A percentile compares a stretch with the other conserved stretches of the same genome.
Conservation (phyloP, 257 asterid genomes). For the Phtheirospermum japonicum region DNA sequence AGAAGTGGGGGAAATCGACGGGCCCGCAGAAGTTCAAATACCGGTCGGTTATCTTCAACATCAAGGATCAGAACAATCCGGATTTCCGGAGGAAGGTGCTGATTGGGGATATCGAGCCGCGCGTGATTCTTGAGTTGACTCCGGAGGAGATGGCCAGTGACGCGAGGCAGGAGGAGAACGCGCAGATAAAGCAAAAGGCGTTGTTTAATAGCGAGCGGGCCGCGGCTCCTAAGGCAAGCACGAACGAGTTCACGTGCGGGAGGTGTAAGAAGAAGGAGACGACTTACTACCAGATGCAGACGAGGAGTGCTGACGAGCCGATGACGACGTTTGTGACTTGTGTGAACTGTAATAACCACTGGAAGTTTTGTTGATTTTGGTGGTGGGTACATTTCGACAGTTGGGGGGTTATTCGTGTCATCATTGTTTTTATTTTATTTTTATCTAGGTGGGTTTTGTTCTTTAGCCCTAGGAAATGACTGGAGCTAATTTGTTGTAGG, state of each 20-base stretch:
- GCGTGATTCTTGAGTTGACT: constrained; percentile 42
- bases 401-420: no score
- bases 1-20: constrained; percentile 56
- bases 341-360: constrained; percentile 75
- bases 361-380: constrained; percentile 72
- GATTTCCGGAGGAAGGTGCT: constrained; percentile 78
- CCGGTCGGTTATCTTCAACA: constrained; percentile 57
- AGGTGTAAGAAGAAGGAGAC: constrained; percentile 80
- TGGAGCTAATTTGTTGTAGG: no score
- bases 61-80: constrained; percentile 52
- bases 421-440: no score
- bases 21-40: constrained; percentile 58
- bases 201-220: constrained; percentile 75
- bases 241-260: constrained; percentile 68
- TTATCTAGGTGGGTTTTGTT: no score
- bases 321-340: constrained; percentile 96
- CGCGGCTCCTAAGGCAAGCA: constrained; percentile 66
- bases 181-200: constrained; percentile 71
- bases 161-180: constrained; percentile 61
- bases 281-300: constrained; percentile 92
- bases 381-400: no score
- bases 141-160: constrained; percentile 96
- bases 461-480: no score
- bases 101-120: constrained; percentile 55
- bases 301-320: constrained; percentile 97